phyloP scores from a whole-genome alignment of 306 rosid species.

The Trichosanthes cucumerina region DNA sequence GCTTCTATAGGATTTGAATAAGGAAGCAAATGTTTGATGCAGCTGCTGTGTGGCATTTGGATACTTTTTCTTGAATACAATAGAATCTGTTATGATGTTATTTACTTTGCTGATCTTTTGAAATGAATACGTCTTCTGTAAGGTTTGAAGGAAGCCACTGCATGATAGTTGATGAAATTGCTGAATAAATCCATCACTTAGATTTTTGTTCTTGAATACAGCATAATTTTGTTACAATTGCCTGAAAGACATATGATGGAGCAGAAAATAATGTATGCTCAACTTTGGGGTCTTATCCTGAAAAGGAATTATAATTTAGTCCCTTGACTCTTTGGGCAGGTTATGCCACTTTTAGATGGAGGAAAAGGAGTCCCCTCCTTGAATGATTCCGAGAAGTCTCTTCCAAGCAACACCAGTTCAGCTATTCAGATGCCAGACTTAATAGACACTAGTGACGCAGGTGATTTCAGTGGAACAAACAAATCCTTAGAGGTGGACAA shows the following conservation, averaged over 20 bases:
- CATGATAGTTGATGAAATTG: not conserved
- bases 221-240: not conserved
- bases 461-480: slow-evolving; percentile 22
- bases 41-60: not conserved
- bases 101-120: not conserved
- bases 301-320: not conserved
- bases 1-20: not conserved
- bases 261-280: not conserved
- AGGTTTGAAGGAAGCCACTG: not conserved
- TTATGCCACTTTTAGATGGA: slow-evolving; percentile 64
- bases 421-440: slow-evolving; percentile 62
- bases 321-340: slow-evolving; percentile 43
- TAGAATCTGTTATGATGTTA: not conserved
- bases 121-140: not conserved
- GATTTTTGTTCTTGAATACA: not conserved
- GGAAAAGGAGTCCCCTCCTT: slow-evolving; percentile 36
- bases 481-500: slow-evolving; percentile 23
- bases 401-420: slow-evolving; percentile 26
- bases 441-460: slow-evolving; percentile 72
- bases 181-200: not conserved
- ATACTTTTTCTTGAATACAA: not conserved
- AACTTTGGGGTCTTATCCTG: not conserved
- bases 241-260: not conserved
- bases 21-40: not conserved
- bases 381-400: slow-evolving; percentile 40